Evolutionary conservation across 176 grass and related monocot species (phyloP).

Genomic region (sorghum (Sorghum bicolor)): DNA sequence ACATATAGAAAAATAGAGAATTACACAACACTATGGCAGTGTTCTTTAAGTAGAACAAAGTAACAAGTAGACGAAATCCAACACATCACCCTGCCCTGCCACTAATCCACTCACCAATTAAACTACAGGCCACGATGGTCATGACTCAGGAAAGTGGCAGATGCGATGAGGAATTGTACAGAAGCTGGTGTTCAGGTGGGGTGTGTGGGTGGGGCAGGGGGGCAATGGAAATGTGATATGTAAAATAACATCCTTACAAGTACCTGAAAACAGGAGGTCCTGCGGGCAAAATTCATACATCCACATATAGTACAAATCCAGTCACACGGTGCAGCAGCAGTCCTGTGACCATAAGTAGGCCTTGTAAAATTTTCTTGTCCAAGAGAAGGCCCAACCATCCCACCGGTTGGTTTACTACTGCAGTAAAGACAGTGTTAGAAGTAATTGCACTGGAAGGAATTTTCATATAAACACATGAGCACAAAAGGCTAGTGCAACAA

Average conservation of each 20-base stretch:
- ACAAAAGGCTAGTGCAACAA: neutral
- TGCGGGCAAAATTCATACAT: conserved; percentile 97
- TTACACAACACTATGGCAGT: neutral
- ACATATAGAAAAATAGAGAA: neutral
- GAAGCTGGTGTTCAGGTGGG: neutral
- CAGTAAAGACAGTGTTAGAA: conserved; percentile 38
- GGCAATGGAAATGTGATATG: neutral
- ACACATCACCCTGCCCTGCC: neutral
- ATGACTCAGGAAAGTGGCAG: neutral
- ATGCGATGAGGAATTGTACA: neutral
- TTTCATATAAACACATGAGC: neutral
- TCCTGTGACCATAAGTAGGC: conserved; percentile 59
- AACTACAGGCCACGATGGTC: too few species aligned
- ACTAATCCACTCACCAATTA: neutral
- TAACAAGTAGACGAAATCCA: neutral
- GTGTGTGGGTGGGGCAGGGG: neutral
- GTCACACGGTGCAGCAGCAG: conserved; percentile 64
- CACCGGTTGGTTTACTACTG: conserved; percentile 96
- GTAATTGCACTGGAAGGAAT: conserved; percentile 1
- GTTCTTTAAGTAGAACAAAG: neutral
- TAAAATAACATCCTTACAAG: neutral
- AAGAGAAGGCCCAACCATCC: conserved; percentile 38
- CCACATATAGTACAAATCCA: conserved; percentile 95
- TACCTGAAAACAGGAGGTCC: conserved; percentile 97
- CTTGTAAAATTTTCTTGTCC: conserved; percentile 60